These are phyloP conservation scores for Penicillium crystallinum DNA, from an alignment of 495 filamentous ascomycete species.

Conservation along the genomic window DNA sequence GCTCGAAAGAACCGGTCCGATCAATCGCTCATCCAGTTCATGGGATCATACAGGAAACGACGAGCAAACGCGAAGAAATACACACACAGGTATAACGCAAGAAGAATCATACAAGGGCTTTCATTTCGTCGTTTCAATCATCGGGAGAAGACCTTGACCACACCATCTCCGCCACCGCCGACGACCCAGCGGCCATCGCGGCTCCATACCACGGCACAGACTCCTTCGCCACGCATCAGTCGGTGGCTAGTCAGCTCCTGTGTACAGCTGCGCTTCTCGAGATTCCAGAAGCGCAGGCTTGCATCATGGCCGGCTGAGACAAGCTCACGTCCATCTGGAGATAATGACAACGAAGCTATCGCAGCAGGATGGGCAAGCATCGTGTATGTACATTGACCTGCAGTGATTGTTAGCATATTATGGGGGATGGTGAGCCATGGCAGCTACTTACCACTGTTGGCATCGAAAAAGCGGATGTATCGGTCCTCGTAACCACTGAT, in stretches of 20 bases:
- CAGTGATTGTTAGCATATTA: slow-evolving; percentile 26
- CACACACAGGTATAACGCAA: slow-evolving; percentile 19
- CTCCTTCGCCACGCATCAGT: slow-evolving; percentile 89
- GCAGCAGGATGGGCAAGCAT: slow-evolving; percentile 95
- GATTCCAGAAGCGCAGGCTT: slow-evolving; percentile 91
- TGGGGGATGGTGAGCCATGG: neutral
- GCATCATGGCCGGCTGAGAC: slow-evolving; percentile 96
- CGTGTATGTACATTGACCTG: slow-evolving; percentile 97
- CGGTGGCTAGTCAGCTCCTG: slow-evolving; percentile 91
- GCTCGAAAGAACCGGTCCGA: slow-evolving; percentile 33
- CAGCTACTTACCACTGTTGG: slow-evolving; percentile 84
- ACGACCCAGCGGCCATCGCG: slow-evolving; percentile 92
- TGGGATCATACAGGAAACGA: slow-evolving; percentile 33
- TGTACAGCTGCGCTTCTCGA: slow-evolving; percentile 88
- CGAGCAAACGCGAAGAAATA: slow-evolving; percentile 17
- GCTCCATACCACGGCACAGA: slow-evolving; percentile 90
- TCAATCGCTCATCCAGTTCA: slow-evolving; percentile 43
- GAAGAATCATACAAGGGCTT: slow-evolving; percentile 35
- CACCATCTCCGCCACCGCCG: slow-evolving; percentile 90
- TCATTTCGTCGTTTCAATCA: slow-evolving; percentile 31
- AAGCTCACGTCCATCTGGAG: slow-evolving; percentile 87
- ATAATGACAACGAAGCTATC: slow-evolving; percentile 84
- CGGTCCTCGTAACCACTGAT: slow-evolving; percentile 95
- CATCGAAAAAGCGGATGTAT: slow-evolving; percentile 95
- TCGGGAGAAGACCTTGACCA: slow-evolving; percentile 90